Base-by-base conservation (phyloP, 2,329 filamentous ascomycete genomes). In the Pseudogymnoascus sp. region DNA sequence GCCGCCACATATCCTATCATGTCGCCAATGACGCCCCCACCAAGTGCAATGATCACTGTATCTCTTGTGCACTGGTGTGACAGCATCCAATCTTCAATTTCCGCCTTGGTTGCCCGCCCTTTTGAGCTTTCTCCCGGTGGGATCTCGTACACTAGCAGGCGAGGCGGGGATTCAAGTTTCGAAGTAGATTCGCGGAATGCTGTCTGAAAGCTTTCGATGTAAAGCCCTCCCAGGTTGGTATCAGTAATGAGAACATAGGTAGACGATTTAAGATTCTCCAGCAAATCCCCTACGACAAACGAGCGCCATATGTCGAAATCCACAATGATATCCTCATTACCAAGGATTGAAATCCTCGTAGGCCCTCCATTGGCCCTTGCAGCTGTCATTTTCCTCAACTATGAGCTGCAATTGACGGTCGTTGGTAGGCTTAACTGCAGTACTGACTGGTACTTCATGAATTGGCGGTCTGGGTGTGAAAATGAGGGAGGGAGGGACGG, bases 171-270 rank as follows among this genome's bases (percentile, higher is more conserved):
- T 58, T 79, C 69, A 63, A 62, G 62, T 60, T 70, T 70, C 7
- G 64, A 62, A 30, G 71, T 67, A 50, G 78, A 75, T 41, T 71
- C 68, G 58, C 83, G 75, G 75, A 94, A 93, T 65, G 80, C 78
- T 63, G 82, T 76, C 71, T 85, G 76, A 74, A 99, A 97, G 28
- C 78, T 72, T n/a, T 90, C 85, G 0, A 91, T 86, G 74, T 97
- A 97, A 68, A 87, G 82, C 20, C 87, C 81, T 64, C 83, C 84
- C 64, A 99, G 84, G 72, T 97, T 97, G 50, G 92, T 96, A 76
- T 99, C 94, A 74, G 94, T 97, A 70, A 99, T 90, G 64, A 99
- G 86, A 62, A 97, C 88, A 73, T 97, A 99, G 64, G 93, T 97
- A 15, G 91, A 95, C 18, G 92, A 94, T 58, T 82, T 75, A 63